These are phyloP conservation scores for Scheffersomyces stipitis DNA, from an alignment of 805 yeast species.

Conservation along the genomic window DNA sequence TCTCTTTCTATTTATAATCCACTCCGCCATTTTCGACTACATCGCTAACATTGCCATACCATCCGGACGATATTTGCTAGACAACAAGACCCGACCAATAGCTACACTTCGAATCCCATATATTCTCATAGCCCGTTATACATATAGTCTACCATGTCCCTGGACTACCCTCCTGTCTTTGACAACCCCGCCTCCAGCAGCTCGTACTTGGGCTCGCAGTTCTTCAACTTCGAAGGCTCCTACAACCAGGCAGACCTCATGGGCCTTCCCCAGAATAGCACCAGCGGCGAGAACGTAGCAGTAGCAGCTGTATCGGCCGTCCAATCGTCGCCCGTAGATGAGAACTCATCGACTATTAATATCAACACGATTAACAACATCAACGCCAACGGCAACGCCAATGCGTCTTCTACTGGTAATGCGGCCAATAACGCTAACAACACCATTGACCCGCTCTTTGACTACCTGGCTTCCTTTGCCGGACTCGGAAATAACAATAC, in stretches of 20 bases:
- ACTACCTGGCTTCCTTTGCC: too few relatives aligned
- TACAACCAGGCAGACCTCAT: not conserved
- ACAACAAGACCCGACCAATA: too few relatives aligned
- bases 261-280: not conserved
- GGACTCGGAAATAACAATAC: too few relatives aligned
- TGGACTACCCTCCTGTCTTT: not conserved
- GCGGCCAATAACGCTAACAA: not conserved
- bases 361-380: too few relatives aligned
- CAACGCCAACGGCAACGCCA: conserved; percentile 1
- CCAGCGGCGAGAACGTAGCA: too few relatives aligned
- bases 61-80: too few relatives aligned
- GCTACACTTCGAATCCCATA: too few relatives aligned
- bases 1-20: conserved; percentile 1
- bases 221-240: not conserved
- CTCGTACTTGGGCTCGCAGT: not conserved
- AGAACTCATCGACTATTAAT: too few relatives aligned
- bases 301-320: too few relatives aligned
- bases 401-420: not conserved
- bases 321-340: too few relatives aligned
- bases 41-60: conserved; percentile 1
- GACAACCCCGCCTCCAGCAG: not conserved
- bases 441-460: conserved; percentile 1
- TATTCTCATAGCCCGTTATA: too few relatives aligned
- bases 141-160: too few relatives aligned
- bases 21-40: conserved; percentile 1